A percentile compares a stretch with the other conserved stretches of the same genome.
Evolutionary conservation across 495 filamentous ascomycete species (phyloP).

Genomic region (Penicillium daleae): DNA sequence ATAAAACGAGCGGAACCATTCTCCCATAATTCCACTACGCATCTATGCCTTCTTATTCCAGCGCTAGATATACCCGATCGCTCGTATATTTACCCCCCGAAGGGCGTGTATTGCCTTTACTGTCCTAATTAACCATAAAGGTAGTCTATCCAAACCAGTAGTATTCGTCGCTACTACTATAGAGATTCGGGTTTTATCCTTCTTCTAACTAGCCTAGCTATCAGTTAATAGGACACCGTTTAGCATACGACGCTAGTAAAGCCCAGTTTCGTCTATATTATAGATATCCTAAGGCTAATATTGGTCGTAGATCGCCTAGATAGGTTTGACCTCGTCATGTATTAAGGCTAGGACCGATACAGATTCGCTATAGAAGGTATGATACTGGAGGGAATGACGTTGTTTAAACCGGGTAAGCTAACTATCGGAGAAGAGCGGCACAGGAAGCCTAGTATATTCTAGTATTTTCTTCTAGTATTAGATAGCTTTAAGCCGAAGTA

Average conservation of each 20-base stretch:
- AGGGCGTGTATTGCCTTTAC: conserved; percentile 22
- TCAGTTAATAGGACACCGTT: conserved; percentile 15
- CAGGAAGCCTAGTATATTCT: conserved; percentile 10
- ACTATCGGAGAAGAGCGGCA: conserved; percentile 13
- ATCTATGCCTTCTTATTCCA: too few species aligned
- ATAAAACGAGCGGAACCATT: conserved; percentile 32
- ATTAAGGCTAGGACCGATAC: conserved; percentile 15
- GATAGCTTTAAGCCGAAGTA: conserved; percentile 13
- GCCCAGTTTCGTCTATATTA: too few species aligned
- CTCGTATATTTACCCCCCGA: conserved; percentile 13
- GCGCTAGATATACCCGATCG: conserved; percentile 20
- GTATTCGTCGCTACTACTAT: conserved; percentile 25
- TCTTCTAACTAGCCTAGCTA: conserved; percentile 2
- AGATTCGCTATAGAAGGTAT: conserved; percentile 20
- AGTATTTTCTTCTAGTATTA: conserved; percentile 15
- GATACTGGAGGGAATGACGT: conserved; percentile 7
- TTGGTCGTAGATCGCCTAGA: conserved; percentile 9
- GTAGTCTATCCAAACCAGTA: conserved; percentile 21
- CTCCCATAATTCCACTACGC: conserved; percentile 23
- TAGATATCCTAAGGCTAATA: conserved; percentile 14
- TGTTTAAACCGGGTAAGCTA: conserved; percentile 19
- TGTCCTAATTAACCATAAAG: conserved; percentile 29
- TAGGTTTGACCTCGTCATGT: conserved; percentile 11
- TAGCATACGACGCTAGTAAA: conserved; percentile 17
- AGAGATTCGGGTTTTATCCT: conserved; percentile 24